Percentiles rank a stretch among this genome's conserved stretches.
Evolutionary conservation across 768 basidiomycete genomes (phyloP).

Genomic region (Cystofilobasidium capitatum): DNA sequence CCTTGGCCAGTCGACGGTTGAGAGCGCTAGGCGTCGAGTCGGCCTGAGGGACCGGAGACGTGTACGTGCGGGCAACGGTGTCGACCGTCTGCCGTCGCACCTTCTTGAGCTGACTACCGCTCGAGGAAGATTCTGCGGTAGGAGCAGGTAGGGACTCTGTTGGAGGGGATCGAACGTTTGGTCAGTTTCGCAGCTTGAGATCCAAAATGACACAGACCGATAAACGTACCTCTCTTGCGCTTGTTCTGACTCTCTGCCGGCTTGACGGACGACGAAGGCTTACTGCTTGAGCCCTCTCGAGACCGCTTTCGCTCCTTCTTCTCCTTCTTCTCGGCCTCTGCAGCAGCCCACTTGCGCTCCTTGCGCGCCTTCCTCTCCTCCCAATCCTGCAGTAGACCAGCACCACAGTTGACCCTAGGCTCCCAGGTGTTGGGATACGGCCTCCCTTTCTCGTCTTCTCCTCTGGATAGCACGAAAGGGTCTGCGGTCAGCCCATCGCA

Average conservation of each 20-base stretch:
- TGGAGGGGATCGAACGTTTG: background rate
- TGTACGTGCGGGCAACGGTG: background rate
- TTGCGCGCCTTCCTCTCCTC: background rate
- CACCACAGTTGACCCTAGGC: background rate
- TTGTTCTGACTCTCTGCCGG: background rate
- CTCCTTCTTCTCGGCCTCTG: too few species aligned
- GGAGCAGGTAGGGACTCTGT: background rate
- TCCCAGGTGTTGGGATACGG: conserved; percentile 2
- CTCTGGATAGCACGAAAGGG: background rate
- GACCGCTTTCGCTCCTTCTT: background rate
- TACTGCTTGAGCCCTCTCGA: background rate
- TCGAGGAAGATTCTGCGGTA: background rate
- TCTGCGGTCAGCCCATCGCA: too few species aligned
- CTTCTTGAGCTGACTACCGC: background rate
- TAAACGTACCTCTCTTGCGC: background rate
- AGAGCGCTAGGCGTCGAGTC: too few species aligned
- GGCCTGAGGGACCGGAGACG: too few species aligned
- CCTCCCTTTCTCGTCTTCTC: background rate
- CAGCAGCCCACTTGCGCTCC: too few species aligned
- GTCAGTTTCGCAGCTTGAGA: too few species aligned
- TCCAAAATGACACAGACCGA: background rate
- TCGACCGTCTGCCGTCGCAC: background rate
- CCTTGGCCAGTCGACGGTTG: too few species aligned
- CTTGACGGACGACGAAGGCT: background rate
- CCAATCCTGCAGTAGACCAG: background rate